Percentiles rank a stretch among this genome's conserved stretches.
phyloP scores from a whole-genome alignment of 2,329 filamentous ascomycete genomes.

The Emericellopsis cladophorae region DNA sequence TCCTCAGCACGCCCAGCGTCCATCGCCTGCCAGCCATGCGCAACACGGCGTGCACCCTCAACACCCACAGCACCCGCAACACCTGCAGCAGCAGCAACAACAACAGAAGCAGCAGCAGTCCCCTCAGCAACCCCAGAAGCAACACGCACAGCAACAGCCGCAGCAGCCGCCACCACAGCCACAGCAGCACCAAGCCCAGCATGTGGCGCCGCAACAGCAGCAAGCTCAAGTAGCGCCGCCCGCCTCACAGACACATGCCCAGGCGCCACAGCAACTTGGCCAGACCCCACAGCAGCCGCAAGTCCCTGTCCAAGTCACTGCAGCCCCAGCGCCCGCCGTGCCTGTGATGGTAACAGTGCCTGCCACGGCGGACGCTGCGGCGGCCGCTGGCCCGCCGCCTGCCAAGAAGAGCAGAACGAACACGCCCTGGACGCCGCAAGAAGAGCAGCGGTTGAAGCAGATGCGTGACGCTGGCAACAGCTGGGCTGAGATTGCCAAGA shows the following conservation, averaged over 20 bases:
- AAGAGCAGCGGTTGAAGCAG: slow-evolving; percentile 82
- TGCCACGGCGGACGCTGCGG: not conserved
- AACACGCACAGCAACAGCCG: slow-evolving; percentile 3
- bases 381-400: slow-evolving; percentile 30
- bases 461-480: slow-evolving; percentile 90
- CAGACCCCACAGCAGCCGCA: slow-evolving; percentile 9
- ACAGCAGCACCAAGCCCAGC: too few relatives aligned
- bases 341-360: not conserved
- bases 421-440: slow-evolving; percentile 91
- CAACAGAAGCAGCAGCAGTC: not conserved
- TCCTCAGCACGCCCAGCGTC: not conserved
- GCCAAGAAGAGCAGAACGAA: slow-evolving; percentile 96
- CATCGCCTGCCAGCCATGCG: not conserved
- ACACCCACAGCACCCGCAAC: not conserved
- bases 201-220: too few relatives aligned
- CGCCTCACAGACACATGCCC: slow-evolving; percentile 9
- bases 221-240: too few relatives aligned
- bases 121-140: slow-evolving; percentile 15
- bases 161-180: too few relatives aligned
- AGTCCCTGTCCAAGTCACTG: not conserved
- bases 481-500: slow-evolving; percentile 98
- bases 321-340: not conserved
- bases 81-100: slow-evolving; percentile 1
- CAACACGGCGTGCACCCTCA: slow-evolving; percentile 6
- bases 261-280: slow-evolving; percentile 11